phyloP scores from a whole-genome alignment of 768 basidiomycete genomes.

The Lactarius deliciosus region DNA sequence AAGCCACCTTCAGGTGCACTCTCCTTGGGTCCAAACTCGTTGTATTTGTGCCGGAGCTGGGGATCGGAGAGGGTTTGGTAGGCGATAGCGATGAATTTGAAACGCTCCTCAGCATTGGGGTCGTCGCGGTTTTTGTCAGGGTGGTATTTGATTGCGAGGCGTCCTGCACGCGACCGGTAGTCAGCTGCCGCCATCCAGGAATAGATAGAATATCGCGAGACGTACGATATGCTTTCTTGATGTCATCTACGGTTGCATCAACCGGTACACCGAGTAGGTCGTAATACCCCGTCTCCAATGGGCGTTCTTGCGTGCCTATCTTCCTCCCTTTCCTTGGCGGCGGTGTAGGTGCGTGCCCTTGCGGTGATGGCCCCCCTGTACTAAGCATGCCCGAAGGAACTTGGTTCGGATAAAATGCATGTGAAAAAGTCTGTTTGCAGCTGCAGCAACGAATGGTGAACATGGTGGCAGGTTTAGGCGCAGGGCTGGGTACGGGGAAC shows the following conservation, averaged over 20 bases:
- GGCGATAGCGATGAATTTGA: slow-evolving; percentile 88
- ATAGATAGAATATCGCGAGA: slow-evolving; percentile 18
- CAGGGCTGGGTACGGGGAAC: slow-evolving; percentile 63
- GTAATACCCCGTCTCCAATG: slow-evolving; percentile 89
- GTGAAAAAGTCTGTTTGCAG: slow-evolving; percentile 59
- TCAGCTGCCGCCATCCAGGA: background rate
- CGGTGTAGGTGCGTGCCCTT: slow-evolving; percentile 19
- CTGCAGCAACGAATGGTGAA: slow-evolving; percentile 70
- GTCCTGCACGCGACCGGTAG: slow-evolving; percentile 45
- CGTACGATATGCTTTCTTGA: slow-evolving; percentile 90
- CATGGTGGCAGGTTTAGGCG: slow-evolving; percentile 54
- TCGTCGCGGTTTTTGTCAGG: slow-evolving; percentile 93
- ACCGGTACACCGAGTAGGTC: slow-evolving; percentile 77
- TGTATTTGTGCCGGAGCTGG: slow-evolving; percentile 76
- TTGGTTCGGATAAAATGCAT: slow-evolving; percentile 69
- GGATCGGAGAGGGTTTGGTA: slow-evolving; percentile 85
- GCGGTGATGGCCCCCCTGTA: slow-evolving; percentile 23
- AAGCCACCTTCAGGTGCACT: slow-evolving; percentile 81
- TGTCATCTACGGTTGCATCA: slow-evolving; percentile 75
- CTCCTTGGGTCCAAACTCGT: slow-evolving; percentile 87
- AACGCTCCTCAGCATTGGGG: slow-evolving; percentile 80
- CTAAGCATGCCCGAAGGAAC: slow-evolving; percentile 36
- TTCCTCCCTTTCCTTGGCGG: slow-evolving; percentile 57
- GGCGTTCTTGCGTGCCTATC: slow-evolving; percentile 86
- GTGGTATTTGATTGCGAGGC: slow-evolving; percentile 86